Percentiles rank a stretch among this genome's conserved stretches.
Evolutionary conservation across 441 rosid species (phyloP).

Genomic region (Populus hybrid): DNA sequence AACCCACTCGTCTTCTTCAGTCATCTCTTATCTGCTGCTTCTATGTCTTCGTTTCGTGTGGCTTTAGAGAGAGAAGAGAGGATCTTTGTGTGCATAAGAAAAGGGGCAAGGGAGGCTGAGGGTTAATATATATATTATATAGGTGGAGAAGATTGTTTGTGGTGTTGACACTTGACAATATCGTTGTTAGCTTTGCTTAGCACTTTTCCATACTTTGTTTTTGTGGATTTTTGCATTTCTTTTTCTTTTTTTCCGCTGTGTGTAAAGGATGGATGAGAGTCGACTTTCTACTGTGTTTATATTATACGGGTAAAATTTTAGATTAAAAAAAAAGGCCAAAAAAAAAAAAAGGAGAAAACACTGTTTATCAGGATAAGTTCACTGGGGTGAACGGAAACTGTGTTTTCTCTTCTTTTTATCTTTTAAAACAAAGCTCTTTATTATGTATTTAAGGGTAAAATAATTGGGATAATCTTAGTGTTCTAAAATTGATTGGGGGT

Average conservation of each 20-base stretch:
- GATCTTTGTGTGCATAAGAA: not conserved
- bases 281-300: no score
- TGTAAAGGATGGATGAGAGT: not conserved
- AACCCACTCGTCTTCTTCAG: slow-evolving; percentile 53
- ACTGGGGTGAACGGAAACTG: no score
- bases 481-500: no score
- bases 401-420: no score
- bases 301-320: no score
- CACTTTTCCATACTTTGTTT: not conserved
- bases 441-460: no score
- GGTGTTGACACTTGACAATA: not conserved
- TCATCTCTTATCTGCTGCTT: not conserved
- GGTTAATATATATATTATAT: not conserved
- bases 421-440: no score
- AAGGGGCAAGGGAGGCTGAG: not conserved
- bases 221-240: no score
- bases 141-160: not conserved
- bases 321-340: no score
- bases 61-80: not conserved
- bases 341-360: no score
- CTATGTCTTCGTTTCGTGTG: not conserved
- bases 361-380: no score
- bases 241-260: not conserved
- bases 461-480: no score
- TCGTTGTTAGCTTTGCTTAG: not conserved